phyloP scores from a whole-genome alignment of 495 filamentous ascomycete species.

The Acidomyces sp. region DNA sequence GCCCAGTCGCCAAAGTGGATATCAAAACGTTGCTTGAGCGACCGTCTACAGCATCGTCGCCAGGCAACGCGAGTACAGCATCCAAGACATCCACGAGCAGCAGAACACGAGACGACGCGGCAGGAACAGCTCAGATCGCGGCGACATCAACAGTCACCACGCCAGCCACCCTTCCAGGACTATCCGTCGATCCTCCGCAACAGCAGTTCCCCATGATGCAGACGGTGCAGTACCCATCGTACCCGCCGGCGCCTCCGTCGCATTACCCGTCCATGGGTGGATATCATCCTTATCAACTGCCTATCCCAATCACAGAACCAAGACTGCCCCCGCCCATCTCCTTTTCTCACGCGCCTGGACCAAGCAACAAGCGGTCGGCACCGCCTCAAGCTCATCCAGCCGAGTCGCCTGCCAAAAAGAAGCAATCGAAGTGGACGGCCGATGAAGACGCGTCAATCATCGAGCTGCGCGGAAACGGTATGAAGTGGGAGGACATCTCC shows the following conservation, averaged over 20 bases:
- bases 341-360: constrained; percentile 1
- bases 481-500: constrained; percentile 98
- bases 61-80: constrained; percentile 16
- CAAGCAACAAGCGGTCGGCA: constrained; percentile 34
- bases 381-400: constrained; percentile 34
- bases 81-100: constrained; percentile 14
- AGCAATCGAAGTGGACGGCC: constrained; percentile 88
- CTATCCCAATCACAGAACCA: constrained; percentile 5
- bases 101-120: constrained; percentile 4
- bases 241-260: background rate
- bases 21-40: constrained; percentile 19
- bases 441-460: constrained; percentile 88
- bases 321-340: constrained; percentile 5
- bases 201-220: constrained; percentile 11
- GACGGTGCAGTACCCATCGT: constrained; percentile 11
- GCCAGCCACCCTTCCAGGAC: constrained; percentile 5
- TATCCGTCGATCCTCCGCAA: constrained; percentile 1
- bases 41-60: constrained; percentile 14
- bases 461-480: constrained; percentile 69
- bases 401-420: constrained; percentile 70
- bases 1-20: constrained; percentile 42
- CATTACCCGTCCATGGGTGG: constrained; percentile 7
- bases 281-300: constrained; percentile 5
- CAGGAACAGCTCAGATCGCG: background rate
- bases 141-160: constrained; percentile 9